phyloP scores from a whole-genome alignment of 2,329 filamentous ascomycete species.

The Reticulascus tulasneorum region DNA sequence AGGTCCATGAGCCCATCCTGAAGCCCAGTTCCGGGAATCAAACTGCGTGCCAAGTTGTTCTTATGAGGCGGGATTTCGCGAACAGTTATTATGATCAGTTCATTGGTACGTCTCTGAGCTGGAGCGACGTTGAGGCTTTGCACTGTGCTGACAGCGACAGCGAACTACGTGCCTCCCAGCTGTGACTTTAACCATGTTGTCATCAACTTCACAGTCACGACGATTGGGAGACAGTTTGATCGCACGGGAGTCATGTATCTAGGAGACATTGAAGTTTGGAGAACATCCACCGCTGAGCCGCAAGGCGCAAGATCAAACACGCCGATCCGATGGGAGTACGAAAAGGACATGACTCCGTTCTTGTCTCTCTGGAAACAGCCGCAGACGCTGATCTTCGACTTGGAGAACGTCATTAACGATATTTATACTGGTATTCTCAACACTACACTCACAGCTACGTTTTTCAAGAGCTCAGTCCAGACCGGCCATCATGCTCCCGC shows the following conservation, averaged over 20 bases:
- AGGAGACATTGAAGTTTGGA: constrained; percentile 72
- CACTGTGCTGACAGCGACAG: no score
- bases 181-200: constrained; percentile 71
- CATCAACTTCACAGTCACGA: constrained; percentile 74
- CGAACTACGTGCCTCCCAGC: constrained; percentile 58
- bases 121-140: no score
- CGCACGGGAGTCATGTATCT: constrained; percentile 72
- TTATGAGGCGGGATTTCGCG: no score
- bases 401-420: constrained; percentile 67
- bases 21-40: no score
- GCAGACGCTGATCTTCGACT: constrained; percentile 76
- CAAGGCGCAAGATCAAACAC: constrained; percentile 45
- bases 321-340: constrained; percentile 73
- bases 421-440: constrained; percentile 72
- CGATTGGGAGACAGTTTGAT: constrained; percentile 71
- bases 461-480: constrained; percentile 49
- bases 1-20: no score
- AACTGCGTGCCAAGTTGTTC: no score
- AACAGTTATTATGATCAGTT: no score
- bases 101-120: no score
- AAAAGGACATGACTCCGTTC: constrained; percentile 75
- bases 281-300: constrained; percentile 79
- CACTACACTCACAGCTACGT: constrained; percentile 69
- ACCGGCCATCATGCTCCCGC: constrained; percentile 43
- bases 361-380: constrained; percentile 62